Conservation (phyloP, 2,329 filamentous ascomycete genomes). For the Monilinia aucupariae region DNA sequence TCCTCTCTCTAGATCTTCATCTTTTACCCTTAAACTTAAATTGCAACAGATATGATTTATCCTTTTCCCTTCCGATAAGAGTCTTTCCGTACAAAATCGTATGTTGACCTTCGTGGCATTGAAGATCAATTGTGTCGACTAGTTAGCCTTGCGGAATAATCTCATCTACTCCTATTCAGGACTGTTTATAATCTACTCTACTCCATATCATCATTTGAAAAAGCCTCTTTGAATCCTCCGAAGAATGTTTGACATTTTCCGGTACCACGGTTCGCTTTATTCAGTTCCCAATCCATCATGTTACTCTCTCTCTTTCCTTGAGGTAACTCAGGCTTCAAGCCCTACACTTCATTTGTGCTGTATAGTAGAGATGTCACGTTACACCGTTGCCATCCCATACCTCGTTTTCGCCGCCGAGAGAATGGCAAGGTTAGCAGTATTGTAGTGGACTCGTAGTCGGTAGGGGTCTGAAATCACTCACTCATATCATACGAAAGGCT, state of each 20-base stretch:
- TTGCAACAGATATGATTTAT: no score
- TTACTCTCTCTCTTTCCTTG: not conserved
- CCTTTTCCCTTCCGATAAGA: no score
- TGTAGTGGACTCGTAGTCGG: no score
- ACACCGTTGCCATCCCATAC: not conserved
- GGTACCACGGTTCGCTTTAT: not conserved
- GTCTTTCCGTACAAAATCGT: no score
- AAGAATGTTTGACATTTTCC: not conserved
- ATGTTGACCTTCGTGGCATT: not conserved
- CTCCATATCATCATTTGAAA: not conserved
- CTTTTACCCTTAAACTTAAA: no score
- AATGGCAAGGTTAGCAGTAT: no score
- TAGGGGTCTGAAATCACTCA: no score
- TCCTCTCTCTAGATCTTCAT: not conserved
- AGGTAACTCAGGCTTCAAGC: not conserved
- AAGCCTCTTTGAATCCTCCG: not conserved
- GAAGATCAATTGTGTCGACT: no score
- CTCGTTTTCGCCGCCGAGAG: conserved; percentile 1
- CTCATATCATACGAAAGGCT: no score
- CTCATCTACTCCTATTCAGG: not conserved
- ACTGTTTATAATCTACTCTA: no score
- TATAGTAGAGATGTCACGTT: not conserved
- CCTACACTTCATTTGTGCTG: not conserved
- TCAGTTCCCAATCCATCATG: not conserved
- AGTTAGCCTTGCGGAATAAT: no score